phyloP scores from a whole-genome alignment of 2,329 filamentous ascomycete genomes.

The Exophiala oligosperma region DNA sequence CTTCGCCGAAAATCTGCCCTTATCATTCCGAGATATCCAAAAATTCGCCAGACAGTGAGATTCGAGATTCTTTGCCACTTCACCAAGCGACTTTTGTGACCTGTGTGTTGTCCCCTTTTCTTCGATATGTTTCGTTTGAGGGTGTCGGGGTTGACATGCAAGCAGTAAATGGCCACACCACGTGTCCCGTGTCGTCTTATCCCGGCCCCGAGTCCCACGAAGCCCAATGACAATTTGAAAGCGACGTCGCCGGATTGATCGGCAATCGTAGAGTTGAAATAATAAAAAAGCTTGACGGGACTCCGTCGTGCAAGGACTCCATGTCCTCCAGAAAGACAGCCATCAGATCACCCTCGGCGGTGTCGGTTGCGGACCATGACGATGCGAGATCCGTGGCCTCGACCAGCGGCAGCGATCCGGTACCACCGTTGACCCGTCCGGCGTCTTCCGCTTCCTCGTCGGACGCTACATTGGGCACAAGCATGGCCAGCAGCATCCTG shows the following conservation, averaged over 20 bases:
- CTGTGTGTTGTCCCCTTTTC: too few relatives aligned
- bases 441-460: constrained; percentile 27
- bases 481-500: constrained; percentile 26
- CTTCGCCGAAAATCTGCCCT: too few relatives aligned
- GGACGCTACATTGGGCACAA: constrained; percentile 23
- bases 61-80: too few relatives aligned
- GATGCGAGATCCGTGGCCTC: constrained; percentile 19
- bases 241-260: not conserved
- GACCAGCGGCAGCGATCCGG: constrained; percentile 19
- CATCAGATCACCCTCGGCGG: constrained; percentile 8
- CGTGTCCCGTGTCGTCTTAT: not conserved
- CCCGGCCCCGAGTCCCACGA: not conserved
- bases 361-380: constrained; percentile 15
- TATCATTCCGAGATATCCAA: too few relatives aligned
- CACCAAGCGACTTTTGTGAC: too few relatives aligned
- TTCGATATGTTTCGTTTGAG: too few relatives aligned
- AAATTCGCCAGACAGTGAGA: too few relatives aligned
- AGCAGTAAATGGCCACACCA: not conserved
- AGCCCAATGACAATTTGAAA: not conserved
- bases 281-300: too few relatives aligned
- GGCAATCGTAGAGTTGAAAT: too few relatives aligned
- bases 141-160: not conserved
- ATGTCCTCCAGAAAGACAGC: constrained; percentile 15
- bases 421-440: constrained; percentile 28
- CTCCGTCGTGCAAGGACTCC: not conserved